phyloP scores from a whole-genome alignment of 2,329 filamentous ascomycete genomes.

The Trichoderma koningiopsis region DNA sequence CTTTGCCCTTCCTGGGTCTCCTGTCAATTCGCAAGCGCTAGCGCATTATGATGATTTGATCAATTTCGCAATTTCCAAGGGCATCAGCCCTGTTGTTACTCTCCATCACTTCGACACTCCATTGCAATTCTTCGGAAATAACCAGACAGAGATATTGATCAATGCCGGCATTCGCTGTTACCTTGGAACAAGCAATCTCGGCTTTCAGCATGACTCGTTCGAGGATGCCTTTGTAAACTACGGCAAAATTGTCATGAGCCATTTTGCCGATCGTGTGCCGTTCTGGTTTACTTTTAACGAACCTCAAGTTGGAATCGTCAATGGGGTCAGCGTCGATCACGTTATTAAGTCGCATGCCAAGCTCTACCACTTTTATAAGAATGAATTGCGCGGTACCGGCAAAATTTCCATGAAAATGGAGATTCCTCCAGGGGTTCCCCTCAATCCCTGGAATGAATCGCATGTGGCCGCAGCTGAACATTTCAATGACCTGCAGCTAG shows the following conservation, averaged over 20 bases:
- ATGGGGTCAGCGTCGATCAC: conserved; percentile 43
- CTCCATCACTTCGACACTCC: background rate
- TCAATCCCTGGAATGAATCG: conserved; percentile 31
- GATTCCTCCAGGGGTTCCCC: conserved; percentile 53
- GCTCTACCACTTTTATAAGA: conserved; percentile 56
- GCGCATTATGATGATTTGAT: background rate
- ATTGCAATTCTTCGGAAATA: background rate
- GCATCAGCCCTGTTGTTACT: background rate
- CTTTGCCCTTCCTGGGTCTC: background rate
- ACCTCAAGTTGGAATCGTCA: conserved; percentile 46
- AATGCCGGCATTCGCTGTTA: background rate
- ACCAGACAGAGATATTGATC: background rate
- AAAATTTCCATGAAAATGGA: conserved; percentile 55
- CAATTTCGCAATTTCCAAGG: background rate
- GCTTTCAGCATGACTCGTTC: conserved; percentile 49
- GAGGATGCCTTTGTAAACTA: conserved; percentile 56
- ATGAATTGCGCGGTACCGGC: conserved; percentile 53
- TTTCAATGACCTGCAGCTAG: conserved; percentile 51
- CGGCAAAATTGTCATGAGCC: conserved; percentile 54
- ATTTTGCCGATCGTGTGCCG: conserved; percentile 54
- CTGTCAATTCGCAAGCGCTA: background rate
- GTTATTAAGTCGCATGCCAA: conserved; percentile 52
- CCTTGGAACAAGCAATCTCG: conserved; percentile 38
- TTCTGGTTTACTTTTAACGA: conserved; percentile 59
- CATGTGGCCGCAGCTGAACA: conserved; percentile 31